phyloP scores from a whole-genome alignment of 768 basidiomycete species.

The Naganishia vishniacii region DNA sequence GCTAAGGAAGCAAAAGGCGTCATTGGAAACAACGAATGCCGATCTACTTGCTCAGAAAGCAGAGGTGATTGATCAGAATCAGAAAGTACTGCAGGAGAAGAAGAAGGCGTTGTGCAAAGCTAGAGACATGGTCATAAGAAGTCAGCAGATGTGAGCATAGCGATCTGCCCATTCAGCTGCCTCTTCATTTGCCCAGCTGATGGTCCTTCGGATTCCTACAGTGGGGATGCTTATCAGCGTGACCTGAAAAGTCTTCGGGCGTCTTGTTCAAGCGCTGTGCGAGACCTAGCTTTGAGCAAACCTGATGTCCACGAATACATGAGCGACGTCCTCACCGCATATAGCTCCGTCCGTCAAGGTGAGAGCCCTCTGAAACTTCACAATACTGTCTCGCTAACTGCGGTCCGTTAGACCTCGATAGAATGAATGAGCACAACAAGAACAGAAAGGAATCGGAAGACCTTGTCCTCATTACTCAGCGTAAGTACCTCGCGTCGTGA shows the following conservation, averaged over 20 bases:
- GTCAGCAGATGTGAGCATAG: neutral
- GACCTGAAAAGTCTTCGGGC: neutral
- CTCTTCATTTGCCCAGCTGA: no score
- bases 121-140: neutral
- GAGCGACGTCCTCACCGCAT: neutral
- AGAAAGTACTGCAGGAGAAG: neutral
- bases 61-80: neutral
- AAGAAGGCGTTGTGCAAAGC: neutral
- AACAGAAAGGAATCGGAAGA: neutral
- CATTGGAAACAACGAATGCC: neutral
- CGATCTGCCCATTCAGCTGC: no score
- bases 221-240: neutral
- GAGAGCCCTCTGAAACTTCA: no score
- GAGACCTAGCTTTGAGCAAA: neutral
- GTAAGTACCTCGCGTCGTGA: no score
- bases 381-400: no score
- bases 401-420: neutral
- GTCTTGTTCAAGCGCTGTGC: neutral
- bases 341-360: neutral
- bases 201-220: neutral
- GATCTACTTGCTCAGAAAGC: conserved; percentile 1
- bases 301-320: neutral
- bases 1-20: neutral
- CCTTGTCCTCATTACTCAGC: neutral
- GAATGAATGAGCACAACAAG: neutral